Percentiles rank a stretch among this genome's conserved stretches.
These are phyloP conservation scores for Epichloe gansuensis DNA, from an alignment of 2,329 filamentous ascomycete species.

Conservation along the genomic window DNA sequence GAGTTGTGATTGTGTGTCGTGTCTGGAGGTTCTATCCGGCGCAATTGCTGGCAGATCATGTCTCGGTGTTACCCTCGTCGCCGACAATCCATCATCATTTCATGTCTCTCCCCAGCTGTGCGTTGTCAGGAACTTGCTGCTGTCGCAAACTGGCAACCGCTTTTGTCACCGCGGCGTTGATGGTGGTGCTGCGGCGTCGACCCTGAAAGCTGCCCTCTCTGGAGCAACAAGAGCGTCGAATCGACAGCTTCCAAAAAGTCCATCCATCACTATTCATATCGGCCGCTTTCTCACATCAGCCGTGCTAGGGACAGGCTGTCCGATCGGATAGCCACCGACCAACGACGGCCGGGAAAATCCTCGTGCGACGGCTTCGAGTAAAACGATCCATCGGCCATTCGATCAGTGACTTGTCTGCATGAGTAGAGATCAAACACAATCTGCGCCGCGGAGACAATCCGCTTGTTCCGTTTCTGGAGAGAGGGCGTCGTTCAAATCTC, in stretches of 20 bases:
- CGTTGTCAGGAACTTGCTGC: background rate
- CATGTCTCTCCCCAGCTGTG: background rate
- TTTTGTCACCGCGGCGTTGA: slow-evolving; percentile 2
- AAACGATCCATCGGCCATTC: background rate
- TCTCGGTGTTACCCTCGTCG: slow-evolving; percentile 19
- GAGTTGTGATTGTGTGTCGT: background rate
- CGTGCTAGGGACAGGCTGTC: background rate
- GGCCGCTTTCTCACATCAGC: background rate
- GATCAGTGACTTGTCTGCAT: background rate
- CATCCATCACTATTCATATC: background rate
- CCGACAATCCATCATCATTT: background rate
- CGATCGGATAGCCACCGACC: slow-evolving; percentile 2
- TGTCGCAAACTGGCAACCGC: slow-evolving; percentile 4
- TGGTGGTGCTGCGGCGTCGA: slow-evolving; percentile 1
- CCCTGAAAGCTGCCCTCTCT: background rate
- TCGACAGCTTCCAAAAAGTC: slow-evolving; percentile 7
- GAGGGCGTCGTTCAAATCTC: background rate
- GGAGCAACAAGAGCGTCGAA: slow-evolving; percentile 11
- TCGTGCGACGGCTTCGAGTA: background rate
- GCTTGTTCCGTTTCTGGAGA: background rate
- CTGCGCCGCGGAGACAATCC: background rate
- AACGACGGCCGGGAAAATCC: background rate
- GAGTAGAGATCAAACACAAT: background rate
- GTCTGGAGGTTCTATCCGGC: background rate
- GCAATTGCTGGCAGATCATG: slow-evolving; percentile 23